A percentile compares a stretch with the other conserved stretches of the same genome.
phyloP scores from a whole-genome alignment of 495 filamentous ascomycete genomes.

The Daldinia decipiens region DNA sequence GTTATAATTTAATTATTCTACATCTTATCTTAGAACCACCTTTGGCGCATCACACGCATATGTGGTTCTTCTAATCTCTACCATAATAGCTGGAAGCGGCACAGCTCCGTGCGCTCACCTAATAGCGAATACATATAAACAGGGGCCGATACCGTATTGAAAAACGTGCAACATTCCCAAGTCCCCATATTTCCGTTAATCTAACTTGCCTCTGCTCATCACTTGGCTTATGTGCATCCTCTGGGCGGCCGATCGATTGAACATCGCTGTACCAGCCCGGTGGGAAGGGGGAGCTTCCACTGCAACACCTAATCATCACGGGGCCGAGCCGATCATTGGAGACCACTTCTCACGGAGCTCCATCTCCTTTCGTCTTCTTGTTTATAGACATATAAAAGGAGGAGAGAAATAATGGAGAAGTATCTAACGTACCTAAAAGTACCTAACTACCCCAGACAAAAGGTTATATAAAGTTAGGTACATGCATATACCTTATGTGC shows the following conservation, averaged over 20 bases:
- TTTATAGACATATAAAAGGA: background rate
- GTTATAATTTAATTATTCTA: no score
- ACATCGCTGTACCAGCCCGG: background rate
- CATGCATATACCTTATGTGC: background rate
- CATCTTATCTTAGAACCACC: no score
- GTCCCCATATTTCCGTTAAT: background rate
- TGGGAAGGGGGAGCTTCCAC: background rate
- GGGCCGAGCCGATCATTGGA: background rate
- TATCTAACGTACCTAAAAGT: background rate
- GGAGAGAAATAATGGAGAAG: background rate
- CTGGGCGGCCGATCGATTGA: background rate
- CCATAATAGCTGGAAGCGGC: background rate
- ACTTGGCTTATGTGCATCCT: background rate
- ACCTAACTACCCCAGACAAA: background rate
- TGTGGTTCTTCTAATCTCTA: background rate
- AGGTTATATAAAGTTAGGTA: conserved; percentile 3
- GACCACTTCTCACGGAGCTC: background rate
- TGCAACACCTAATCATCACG: background rate
- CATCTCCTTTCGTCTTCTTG: background rate
- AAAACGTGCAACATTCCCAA: background rate
- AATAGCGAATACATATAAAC: background rate
- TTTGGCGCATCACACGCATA: no score
- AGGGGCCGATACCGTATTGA: background rate
- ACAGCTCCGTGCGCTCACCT: background rate
- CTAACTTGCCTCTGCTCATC: background rate